Conservation (phyloP, 768 basidiomycete species). For the Trametes sanguinea region DNA sequence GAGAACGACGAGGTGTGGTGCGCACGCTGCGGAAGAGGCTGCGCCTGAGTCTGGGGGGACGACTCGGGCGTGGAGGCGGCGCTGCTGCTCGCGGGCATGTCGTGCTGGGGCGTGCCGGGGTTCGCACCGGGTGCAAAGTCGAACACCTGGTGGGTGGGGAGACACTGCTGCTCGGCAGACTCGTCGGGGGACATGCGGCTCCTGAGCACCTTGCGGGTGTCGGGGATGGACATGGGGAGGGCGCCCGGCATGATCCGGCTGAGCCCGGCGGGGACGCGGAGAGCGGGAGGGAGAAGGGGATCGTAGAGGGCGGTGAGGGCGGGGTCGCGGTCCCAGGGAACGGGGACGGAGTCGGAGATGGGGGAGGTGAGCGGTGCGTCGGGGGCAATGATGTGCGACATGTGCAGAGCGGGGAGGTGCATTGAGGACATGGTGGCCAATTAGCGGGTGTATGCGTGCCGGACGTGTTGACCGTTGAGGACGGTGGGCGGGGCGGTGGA, state of each 20-base stretch:
- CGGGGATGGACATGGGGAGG: slow-evolving; percentile 39
- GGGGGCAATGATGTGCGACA: slow-evolving; percentile 59
- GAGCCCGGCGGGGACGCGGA: slow-evolving; percentile 47
- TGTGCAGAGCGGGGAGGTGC: slow-evolving; percentile 35
- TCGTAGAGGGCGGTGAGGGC: slow-evolving; percentile 47
- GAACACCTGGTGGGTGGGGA: slow-evolving; percentile 75
- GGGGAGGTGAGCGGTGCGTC: slow-evolving; percentile 64
- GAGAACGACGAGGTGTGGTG: slow-evolving; percentile 28
- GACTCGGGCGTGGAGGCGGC: slow-evolving; percentile 35
- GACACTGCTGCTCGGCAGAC: slow-evolving; percentile 51
- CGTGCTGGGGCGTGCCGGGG: slow-evolving; percentile 25
- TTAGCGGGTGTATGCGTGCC: background rate
- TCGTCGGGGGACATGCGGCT: slow-evolving; percentile 50
- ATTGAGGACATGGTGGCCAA: slow-evolving; percentile 21
- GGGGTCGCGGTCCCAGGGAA: slow-evolving; percentile 51
- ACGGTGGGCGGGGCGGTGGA: slow-evolving; percentile 5
- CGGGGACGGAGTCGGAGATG: slow-evolving; percentile 41
- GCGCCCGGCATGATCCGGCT: slow-evolving; percentile 30
- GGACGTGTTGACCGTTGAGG: background rate
- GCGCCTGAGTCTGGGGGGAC: slow-evolving; percentile 31
- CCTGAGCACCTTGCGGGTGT: slow-evolving; percentile 52
- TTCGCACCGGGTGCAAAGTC: slow-evolving; percentile 50
- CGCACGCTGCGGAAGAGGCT: slow-evolving; percentile 35
- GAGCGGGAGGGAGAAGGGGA: slow-evolving; percentile 40
- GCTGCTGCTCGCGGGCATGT: slow-evolving; percentile 11